Base-by-base conservation (phyloP, 192 early-diverging fungal genomes). In the Backusella liffmaniae region DNA sequence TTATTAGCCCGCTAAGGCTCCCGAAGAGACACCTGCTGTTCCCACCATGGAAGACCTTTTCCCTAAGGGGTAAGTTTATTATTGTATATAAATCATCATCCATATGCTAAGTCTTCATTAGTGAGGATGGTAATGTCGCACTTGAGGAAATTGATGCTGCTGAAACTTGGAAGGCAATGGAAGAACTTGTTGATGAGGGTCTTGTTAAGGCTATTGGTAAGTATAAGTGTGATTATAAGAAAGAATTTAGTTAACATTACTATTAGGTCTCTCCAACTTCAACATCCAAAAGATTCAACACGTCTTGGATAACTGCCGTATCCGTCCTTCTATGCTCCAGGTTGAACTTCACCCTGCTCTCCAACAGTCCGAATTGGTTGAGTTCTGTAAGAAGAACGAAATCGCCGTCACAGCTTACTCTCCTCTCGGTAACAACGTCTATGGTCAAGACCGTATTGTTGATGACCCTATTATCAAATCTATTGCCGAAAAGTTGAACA, bases 371-470 rank as follows among this genome's bases (percentile, higher is more conserved):
- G 91, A 91, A 62, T 86, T 98, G 21, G 78, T 97, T 67, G 90
- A 90, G 32, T 96, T 86, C 84, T 92, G 90, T 84, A 79, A 89
- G 72, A 71, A 86, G 59, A 83, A 94, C 70, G 83, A 86, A 36
- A 95, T 98, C 65, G 83, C 80, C 15, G 74, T 95, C 39, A 94
- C 93, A n/a, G 95, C 91, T 2, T 97, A 96, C 86, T 92, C 90
- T 41, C 95, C 96, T 21, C 85, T 96, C 23, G 95, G 95, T 29
- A 80, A 80, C 70, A 80, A 80, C 49, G 66, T 80, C 18, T 79
- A 80, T 21, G 79, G 79, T 30, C 46, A 75, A 68, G 79, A 80
- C 1, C 73, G 79, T 49, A 76, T 75, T 29, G 79, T 80, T 35
- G 79, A 80, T 76, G 70, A 76, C 35, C 68, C 69, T 16, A 56